These are phyloP conservation scores for Vitis hybrid DNA, from an alignment of 177 flowering plant genomes.

Conservation along the genomic window DNA sequence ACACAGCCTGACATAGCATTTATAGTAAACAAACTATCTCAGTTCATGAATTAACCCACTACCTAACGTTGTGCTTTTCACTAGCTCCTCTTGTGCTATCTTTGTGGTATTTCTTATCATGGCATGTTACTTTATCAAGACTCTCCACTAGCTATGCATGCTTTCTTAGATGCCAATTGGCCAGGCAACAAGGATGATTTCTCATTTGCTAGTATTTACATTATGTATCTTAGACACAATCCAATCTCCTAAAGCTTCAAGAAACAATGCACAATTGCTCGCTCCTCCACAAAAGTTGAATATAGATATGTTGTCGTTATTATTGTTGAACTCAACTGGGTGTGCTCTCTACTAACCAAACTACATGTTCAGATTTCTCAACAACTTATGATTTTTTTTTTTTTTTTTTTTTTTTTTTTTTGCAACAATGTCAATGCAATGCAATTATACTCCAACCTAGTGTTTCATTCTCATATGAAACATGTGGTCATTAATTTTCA, in stretches of 20 bases:
- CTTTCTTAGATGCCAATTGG: not conserved
- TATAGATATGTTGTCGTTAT: not conserved
- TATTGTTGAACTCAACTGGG: not conserved
- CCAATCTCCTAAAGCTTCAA: too few species aligned
- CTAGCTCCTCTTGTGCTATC: not conserved
- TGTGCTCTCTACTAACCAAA: not conserved
- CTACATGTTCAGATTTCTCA: too few species aligned
- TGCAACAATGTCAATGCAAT: not conserved
- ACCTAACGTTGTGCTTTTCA: not conserved
- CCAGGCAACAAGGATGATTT: not conserved
- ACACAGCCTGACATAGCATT: not conserved
- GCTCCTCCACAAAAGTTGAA: too few species aligned
- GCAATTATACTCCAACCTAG: not conserved
- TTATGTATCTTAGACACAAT: not conserved
- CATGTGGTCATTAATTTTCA: not conserved
- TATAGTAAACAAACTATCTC: too few species aligned
- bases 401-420: too few species aligned
- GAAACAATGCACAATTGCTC: too few species aligned
- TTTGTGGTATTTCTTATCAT: not conserved
- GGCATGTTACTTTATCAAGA: not conserved
- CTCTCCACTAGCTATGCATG: not conserved
- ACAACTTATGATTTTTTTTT: too few species aligned
- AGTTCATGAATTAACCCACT: not conserved
- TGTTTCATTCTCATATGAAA: not conserved
- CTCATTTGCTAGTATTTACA: not conserved